These are phyloP conservation scores for Sphaerosporella brunnea DNA, from an alignment of 495 filamentous ascomycete genomes.

Conservation along the genomic window DNA sequence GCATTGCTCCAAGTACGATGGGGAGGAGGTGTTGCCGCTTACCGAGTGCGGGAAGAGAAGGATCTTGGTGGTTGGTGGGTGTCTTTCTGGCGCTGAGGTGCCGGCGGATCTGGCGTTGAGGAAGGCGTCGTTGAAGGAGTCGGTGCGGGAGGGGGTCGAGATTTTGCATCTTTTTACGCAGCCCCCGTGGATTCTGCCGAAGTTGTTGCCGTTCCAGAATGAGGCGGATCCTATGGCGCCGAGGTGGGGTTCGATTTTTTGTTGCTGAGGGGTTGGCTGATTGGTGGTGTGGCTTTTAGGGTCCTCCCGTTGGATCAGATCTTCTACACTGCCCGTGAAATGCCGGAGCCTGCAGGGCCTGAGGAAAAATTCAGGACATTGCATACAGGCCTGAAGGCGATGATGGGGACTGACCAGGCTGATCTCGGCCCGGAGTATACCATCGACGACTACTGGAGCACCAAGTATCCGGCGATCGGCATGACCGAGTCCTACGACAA, in stretches of 20 bases:
- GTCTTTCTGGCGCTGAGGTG: conserved; percentile 67
- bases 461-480: conserved; percentile 43
- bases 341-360: conserved; percentile 38
- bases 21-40: conserved; percentile 27
- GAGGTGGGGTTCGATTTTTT: too few relatives aligned
- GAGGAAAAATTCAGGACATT: conserved; percentile 34
- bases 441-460: conserved; percentile 24
- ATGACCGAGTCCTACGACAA: conserved; percentile 54
- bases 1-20: conserved; percentile 18
- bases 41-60: conserved; percentile 31
- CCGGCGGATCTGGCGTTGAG: conserved; percentile 54
- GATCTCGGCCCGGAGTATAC: conserved; percentile 32
- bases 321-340: conserved; percentile 48
- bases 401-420: conserved; percentile 47
- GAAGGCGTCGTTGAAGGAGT: conserved; percentile 36
- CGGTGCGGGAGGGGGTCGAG: conserved; percentile 28
- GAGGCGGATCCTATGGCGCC: conserved; percentile 26
- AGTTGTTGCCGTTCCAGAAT: conserved; percentile 34
- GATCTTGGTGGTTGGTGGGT: conserved; percentile 63
- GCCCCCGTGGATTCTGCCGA: conserved; percentile 58
- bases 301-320: conserved; percentile 58
- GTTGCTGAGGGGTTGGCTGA: too few relatives aligned
- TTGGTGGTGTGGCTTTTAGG: too few relatives aligned
- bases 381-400: conserved; percentile 37
- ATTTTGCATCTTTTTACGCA: conserved; percentile 51